phyloP scores from a whole-genome alignment of 441 rosid species.

The Metrosideros polymorpha region DNA sequence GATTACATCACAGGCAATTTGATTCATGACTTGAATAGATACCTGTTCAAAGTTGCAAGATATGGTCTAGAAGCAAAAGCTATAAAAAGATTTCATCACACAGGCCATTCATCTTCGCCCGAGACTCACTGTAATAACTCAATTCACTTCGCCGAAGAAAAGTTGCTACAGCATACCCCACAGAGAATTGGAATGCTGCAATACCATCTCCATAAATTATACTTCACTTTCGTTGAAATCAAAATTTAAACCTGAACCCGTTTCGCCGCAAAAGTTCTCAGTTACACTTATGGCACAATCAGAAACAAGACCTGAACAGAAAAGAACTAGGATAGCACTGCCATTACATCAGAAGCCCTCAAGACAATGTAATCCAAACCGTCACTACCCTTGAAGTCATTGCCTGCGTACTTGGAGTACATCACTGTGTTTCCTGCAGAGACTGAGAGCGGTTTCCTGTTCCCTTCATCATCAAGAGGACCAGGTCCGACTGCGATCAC shows the following conservation, averaged over 20 bases:
- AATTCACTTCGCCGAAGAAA: background rate
- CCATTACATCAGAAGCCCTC: constrained; percentile 83
- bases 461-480: constrained; percentile 70
- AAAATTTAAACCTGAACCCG: constrained; percentile 4
- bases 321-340: constrained; percentile 59
- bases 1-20: background rate
- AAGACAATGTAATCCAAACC: constrained; percentile 74
- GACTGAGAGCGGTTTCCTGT: constrained; percentile 31
- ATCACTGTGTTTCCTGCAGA: constrained; percentile 68
- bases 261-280: constrained; percentile 21
- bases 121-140: background rate
- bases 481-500: constrained; percentile 88
- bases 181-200: background rate
- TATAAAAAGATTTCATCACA: background rate
- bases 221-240: constrained; percentile 1
- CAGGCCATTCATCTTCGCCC: background rate
- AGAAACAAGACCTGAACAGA: background rate
- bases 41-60: background rate
- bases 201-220: background rate
- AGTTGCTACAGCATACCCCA: background rate
- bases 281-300: background rate
- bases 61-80: background rate
- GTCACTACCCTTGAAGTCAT: constrained; percentile 81
- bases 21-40: background rate
- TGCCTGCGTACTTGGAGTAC: constrained; percentile 88